Conservation (phyloP, 2,329 filamentous ascomycete genomes). For the Periconia sp. region DNA sequence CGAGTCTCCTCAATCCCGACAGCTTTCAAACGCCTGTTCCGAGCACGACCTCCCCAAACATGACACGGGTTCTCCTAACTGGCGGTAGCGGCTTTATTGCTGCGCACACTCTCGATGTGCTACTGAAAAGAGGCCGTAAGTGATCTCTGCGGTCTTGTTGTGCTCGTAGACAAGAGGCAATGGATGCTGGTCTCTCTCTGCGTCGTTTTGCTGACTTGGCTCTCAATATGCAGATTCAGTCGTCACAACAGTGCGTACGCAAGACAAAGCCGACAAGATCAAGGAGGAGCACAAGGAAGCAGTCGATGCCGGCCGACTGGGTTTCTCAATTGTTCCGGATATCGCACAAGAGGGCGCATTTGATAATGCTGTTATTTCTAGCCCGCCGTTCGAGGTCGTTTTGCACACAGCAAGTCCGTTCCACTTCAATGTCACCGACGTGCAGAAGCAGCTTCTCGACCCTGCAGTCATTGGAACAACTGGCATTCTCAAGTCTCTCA, state of each 20-base stretch:
- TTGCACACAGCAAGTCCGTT: slow-evolving; percentile 63
- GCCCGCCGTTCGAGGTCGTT: slow-evolving; percentile 73
- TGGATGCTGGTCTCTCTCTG: too few species aligned
- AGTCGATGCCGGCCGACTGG: slow-evolving; percentile 62
- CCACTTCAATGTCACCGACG: slow-evolving; percentile 74
- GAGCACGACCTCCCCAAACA: slow-evolving; percentile 14
- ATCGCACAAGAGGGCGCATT: slow-evolving; percentile 75
- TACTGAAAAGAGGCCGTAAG: slow-evolving; percentile 62
- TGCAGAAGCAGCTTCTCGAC: slow-evolving; percentile 68
- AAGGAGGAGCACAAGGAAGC: slow-evolving; percentile 58
- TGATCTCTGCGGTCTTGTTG: too few species aligned
- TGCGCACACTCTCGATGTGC: slow-evolving; percentile 66
- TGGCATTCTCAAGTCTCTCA: slow-evolving; percentile 67
- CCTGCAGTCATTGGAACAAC: slow-evolving; percentile 69
- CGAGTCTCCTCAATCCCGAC: not conserved
- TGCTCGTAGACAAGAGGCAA: too few species aligned
- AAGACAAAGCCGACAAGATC: slow-evolving; percentile 67
- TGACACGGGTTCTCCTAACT: slow-evolving; percentile 50
- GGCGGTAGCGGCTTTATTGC: slow-evolving; percentile 71
- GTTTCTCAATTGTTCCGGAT: slow-evolving; percentile 73
- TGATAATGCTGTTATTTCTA: slow-evolving; percentile 62
- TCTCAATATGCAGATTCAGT: too few species aligned
- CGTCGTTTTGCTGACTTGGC: too few species aligned
- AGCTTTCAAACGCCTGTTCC: not conserved
- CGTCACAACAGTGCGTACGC: slow-evolving; percentile 67